Evolutionary conservation across 2,329 filamentous ascomycete genomes (phyloP), one percentile per base, ranked within the genome.

Genomic region (Macrophomina phaseolina): DNA sequence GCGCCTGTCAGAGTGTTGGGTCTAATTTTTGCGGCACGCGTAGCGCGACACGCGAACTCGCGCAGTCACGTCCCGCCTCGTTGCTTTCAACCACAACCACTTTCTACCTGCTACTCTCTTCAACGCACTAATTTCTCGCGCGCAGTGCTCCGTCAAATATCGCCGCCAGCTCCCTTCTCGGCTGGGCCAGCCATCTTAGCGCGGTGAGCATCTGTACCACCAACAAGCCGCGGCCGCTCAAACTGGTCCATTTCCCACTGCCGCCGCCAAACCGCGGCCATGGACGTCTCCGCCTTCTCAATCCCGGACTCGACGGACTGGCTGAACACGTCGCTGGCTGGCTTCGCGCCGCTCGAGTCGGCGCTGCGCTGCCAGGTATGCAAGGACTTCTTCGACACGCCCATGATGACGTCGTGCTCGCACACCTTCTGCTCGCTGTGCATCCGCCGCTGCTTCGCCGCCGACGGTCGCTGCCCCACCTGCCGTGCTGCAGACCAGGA

Each of bases 351-450:
- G 14, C 87, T 99, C 69, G 95, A 99, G 75, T 89, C 91, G 68
- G 89, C 93, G 3, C 84, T 99, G 23, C 92, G 95, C 72, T 99
- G 95, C 80, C 92, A 98, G 79, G 91, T 99, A 68, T 99, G 95
- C 87, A 98, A 98, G 77, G 96, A 99, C 78, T 97, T 98, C 80
- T 98, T 92, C 82, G 89, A 89, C 68, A 97, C 93, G 61, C 95
- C 95, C 0, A 95, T 99, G 87, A 90, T 97, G 69, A 99, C 95
- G 0, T 91, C 92, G 1, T 99, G 95, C 81, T 91, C 89, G 64
- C 95, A 99, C 77, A 98, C 95, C 0, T 99, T 99, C 76, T 99
- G 95, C 83, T 97, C 94, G 6, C 82, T 97, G 64, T 99, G 95
- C 78, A 98, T 99, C 76, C 91, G 95, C 36, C 86, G 94, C 69